phyloP scores from a whole-genome alignment of 1,284 basidiomycete genomes.

The Ustilago lituana region DNA sequence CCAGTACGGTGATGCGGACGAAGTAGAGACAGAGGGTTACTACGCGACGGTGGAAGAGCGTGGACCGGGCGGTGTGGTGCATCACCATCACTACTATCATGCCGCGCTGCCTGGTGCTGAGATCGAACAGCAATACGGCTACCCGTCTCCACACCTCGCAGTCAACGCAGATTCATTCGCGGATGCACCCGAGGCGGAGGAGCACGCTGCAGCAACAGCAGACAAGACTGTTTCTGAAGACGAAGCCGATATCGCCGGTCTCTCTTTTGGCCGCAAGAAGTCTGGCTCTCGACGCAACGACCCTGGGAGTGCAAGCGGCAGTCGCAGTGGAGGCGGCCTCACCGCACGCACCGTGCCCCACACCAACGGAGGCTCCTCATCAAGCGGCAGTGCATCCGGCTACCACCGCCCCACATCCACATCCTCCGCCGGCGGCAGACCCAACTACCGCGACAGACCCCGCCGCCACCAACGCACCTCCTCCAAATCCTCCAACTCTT shows the following conservation, averaged over 20 bases:
- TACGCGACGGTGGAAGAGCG: constrained; percentile 39
- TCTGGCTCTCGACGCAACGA: constrained; percentile 8
- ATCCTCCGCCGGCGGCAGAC: constrained; percentile 15
- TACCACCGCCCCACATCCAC: constrained; percentile 1
- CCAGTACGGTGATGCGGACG: constrained; percentile 41
- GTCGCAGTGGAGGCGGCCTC: constrained; percentile 26
- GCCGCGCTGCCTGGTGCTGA: constrained; percentile 7
- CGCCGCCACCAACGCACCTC: constrained; percentile 47
- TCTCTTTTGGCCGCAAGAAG: constrained; percentile 50
- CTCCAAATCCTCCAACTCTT: constrained; percentile 36
- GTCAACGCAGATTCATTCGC: neutral
- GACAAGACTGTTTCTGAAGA: constrained; percentile 46
- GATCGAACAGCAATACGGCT: constrained; percentile 14
- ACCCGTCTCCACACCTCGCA: constrained; percentile 6
- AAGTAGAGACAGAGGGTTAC: constrained; percentile 18
- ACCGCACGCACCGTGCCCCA: constrained; percentile 2
- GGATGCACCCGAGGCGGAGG: neutral
- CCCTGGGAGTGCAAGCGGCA: constrained; percentile 19
- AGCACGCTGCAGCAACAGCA: neutral
- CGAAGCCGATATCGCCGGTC: constrained; percentile 59
- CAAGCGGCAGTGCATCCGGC: constrained; percentile 28
- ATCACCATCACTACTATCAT: constrained; percentile 62
- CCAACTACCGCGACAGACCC: constrained; percentile 50
- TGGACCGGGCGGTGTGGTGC: constrained; percentile 40
- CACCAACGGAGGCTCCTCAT: constrained; percentile 21